Evolutionary conservation across 2,329 filamentous ascomycete species (phyloP), one percentile per base, ranked within the genome.

Genomic region (Aureobasidium sp.): DNA sequence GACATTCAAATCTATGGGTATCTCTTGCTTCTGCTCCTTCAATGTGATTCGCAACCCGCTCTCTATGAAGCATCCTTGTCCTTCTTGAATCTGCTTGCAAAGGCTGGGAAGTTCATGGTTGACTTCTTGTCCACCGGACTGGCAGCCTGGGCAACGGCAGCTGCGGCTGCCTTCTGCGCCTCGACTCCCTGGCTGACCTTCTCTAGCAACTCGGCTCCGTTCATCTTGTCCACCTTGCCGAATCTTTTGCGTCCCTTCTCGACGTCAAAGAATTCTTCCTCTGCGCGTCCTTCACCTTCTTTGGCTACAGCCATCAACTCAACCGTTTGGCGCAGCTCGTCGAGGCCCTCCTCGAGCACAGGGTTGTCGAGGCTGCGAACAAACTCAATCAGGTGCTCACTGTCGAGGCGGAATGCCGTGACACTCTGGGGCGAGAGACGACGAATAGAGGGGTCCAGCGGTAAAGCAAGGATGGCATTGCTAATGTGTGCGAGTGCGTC

Each of bases 241-340:
- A 96, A 99, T 71, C 96, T 95, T 76, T 89, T 92, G 75, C 96
- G 96, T 57, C 91, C 80, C 15, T 87, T 89, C 5, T 87, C 88
- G 53, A 94, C 87, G 70, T 99, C 94, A 72, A 94, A 99, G 74
- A 96, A 99, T 73, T 97, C 93, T 65, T 97, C 92, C 9, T 71
- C 71, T 7, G 63, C 63, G 6, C 53, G 60, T 15, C 58, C 61
- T n/a, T 90, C 84, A 67, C 95, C 95, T 42, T 95, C 90, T 0
- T 67, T 67, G 1, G 69, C 69, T 13, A 59, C 51, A 69, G 89
- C 85, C 82, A 99, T 88, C 27, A 99, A 80, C 62, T 88, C 85
- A 49, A 96, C 87, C 1, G 94, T 97, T 77, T 99, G 94, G 67
- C 93, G 87, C 37, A 99, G 79, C 75, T 97, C 94, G 68, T 96